Evolutionary conservation across 768 basidiomycete species (phyloP), one percentile per base, ranked within the genome.

Genomic region (Hysterangium stoloniferum): DNA sequence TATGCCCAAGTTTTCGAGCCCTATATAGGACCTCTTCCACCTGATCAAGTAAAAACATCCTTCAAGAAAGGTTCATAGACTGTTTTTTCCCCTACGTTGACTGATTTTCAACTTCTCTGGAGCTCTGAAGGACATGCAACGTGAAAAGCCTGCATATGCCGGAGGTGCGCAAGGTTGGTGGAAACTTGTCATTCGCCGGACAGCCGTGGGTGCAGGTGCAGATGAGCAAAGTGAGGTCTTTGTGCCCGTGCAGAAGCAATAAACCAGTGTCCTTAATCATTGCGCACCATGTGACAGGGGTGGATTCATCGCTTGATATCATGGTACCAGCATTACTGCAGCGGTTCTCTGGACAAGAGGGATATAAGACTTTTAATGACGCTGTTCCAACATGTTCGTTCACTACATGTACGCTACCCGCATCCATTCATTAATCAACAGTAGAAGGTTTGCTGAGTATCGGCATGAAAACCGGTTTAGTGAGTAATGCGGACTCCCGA

Each of bases 181-280:
- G 88, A 63, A 69, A n/a, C 80, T 86, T 54, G 86, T 91, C 33
- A 81, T 91, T 54, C 71, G 69, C 51, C 67, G 76, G 52, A 90
- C 88, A 32, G 87, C 86, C 15, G 63, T 86, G 2, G 85, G 80
- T 3, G 85, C 87, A 36, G 86, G 85, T 1, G 87, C 80, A 3
- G 70, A 83, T 64, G 61, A 74, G 42, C 61, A 68, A 58, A 74
- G 83, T 81, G 53, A 54, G 69, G 20, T 37, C 28, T 25, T 27
- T 42, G 40, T 32, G 33, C 13, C 32, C 15, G 35, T 45, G 12
- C 43, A 22, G 4, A 12, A 45, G 9, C 28, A 7, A n/a, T 50
- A 29, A 22, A 8, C 13, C 31, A 24, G 37, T 27, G 22, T 13
- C 17, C 13, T 46, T 15, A 28, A 28, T 17, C 49, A 31, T 4